phyloP scores from a whole-genome alignment of 1,284 basidiomycete species.

The Boletus coffeatus region DNA sequence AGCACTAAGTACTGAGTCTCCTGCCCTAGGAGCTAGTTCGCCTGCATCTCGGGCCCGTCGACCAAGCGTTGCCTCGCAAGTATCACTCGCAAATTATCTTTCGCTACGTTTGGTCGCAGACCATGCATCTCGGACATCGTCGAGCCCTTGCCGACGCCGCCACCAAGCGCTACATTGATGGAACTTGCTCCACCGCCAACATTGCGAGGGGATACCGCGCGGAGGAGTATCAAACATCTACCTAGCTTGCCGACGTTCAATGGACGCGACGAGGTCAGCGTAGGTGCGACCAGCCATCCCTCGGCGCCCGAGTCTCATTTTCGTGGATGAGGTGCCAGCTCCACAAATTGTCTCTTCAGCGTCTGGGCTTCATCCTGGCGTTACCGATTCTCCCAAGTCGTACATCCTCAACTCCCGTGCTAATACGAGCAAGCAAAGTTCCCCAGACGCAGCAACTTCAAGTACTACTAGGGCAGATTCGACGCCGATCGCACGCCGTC shows the following conservation, averaged over 20 bases:
- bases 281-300: conserved; percentile 2
- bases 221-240: conserved; percentile 19
- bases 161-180: conserved; percentile 9
- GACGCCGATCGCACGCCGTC: conserved; percentile 4
- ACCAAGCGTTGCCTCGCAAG: conserved; percentile 19
- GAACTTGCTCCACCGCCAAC: conserved; percentile 20
- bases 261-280: conserved; percentile 1
- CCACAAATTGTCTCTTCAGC: conserved; percentile 1
- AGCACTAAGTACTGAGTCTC: conserved; percentile 22
- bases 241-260: conserved; percentile 21
- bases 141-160: conserved; percentile 16
- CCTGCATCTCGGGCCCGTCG: conserved; percentile 13
- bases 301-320: conserved; percentile 19
- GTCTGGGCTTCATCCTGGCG: conserved; percentile 1
- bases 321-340: background rate
- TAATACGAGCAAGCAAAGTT: conserved; percentile 5
- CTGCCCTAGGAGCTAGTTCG: conserved; percentile 11
- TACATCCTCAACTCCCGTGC: conserved; percentile 19
- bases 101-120: conserved; percentile 19
- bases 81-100: conserved; percentile 29
- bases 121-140: conserved; percentile 2
- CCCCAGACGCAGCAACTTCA: background rate
- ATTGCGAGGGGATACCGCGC: conserved; percentile 7
- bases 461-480: background rate
- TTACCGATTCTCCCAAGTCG: conserved; percentile 4